phyloP scores from a whole-genome alignment of 176 grass and related monocot species.

The Musa beccarii region DNA sequence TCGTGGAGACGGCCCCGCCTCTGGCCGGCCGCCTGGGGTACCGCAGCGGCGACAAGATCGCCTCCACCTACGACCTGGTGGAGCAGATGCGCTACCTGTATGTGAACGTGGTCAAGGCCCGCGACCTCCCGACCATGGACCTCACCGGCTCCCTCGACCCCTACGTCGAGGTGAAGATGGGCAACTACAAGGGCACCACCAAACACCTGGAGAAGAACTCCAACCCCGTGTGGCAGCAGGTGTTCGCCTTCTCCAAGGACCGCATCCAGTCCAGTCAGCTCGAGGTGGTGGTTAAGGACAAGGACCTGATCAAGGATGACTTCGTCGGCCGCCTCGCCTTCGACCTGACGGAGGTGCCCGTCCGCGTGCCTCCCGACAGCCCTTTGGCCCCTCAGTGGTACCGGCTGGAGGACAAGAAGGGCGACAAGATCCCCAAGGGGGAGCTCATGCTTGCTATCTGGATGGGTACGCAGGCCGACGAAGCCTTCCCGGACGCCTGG shows the following conservation, averaged over 20 bases:
- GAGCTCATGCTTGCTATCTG: constrained; percentile 77
- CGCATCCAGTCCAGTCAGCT: constrained; percentile 41
- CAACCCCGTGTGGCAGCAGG: constrained; percentile 76
- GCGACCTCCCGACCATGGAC: constrained; percentile 58
- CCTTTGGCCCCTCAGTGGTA: constrained; percentile 82
- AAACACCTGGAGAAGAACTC: constrained; percentile 49
- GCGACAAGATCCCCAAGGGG: constrained; percentile 49
- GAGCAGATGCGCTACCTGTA: constrained; percentile 55
- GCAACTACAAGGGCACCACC: constrained; percentile 62
- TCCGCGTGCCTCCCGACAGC: constrained; percentile 55
- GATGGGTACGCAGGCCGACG: constrained; percentile 76
- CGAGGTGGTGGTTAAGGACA: constrained; percentile 64
- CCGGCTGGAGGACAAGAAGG: constrained; percentile 30
- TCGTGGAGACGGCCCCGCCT: constrained; percentile 10
- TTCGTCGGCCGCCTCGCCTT: constrained; percentile 54
- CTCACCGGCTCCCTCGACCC: constrained; percentile 71
- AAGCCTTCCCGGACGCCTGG: constrained; percentile 70
- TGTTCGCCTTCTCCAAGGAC: constrained; percentile 63
- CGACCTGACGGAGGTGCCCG: constrained; percentile 43
- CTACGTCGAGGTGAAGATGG: constrained; percentile 73
- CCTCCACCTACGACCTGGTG: constrained; percentile 77
- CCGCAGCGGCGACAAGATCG: constrained; percentile 38
- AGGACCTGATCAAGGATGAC: constrained; percentile 55
- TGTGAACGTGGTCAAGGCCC: constrained; percentile 60
- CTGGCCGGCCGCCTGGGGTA: constrained; percentile 17